These are phyloP conservation scores for Straminergon stramineum DNA, from an alignment of 225 moss, liverwort and hornwort genomes.

Conservation along the genomic window DNA sequence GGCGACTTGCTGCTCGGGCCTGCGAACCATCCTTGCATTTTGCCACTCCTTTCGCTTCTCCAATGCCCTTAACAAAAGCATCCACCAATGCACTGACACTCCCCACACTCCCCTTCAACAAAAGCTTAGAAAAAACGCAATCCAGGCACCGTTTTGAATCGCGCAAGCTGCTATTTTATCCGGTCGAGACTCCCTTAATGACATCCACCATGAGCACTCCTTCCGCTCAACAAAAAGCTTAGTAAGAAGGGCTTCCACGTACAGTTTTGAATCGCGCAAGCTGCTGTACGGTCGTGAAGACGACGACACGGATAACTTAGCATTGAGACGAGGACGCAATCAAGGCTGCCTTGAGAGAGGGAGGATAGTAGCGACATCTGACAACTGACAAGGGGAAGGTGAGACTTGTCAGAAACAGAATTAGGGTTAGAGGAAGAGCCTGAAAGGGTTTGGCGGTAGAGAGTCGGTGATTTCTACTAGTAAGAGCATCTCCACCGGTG, in stretches of 20 bases:
- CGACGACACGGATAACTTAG: neutral
- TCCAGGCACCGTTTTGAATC: neutral
- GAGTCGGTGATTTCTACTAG: neutral
- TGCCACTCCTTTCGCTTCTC: neutral
- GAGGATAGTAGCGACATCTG: no score
- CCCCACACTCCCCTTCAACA: neutral
- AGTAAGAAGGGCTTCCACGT: no score
- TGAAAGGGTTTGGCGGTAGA: neutral
- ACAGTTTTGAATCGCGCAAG: neutral
- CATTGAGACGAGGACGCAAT: neutral
- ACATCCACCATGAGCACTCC: neutral
- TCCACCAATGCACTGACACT: neutral
- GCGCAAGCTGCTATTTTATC: neutral
- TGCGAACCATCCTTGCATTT: slow-evolving; percentile 69
- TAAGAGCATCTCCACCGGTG: no score
- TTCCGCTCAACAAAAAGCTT: neutral
- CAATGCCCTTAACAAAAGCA: neutral
- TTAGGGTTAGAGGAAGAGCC: neutral
- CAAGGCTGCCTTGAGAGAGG: neutral
- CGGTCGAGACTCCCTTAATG: neutral
- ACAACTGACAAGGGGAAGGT: neutral
- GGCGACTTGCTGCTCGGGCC: slow-evolving; percentile 58
- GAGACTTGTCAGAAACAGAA: neutral
- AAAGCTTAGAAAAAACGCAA: neutral
- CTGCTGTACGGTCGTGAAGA: neutral